Evolutionary conservation across 169 alveolate genomes (phyloP).

Genomic region (Eimeria acervulina): DNA sequence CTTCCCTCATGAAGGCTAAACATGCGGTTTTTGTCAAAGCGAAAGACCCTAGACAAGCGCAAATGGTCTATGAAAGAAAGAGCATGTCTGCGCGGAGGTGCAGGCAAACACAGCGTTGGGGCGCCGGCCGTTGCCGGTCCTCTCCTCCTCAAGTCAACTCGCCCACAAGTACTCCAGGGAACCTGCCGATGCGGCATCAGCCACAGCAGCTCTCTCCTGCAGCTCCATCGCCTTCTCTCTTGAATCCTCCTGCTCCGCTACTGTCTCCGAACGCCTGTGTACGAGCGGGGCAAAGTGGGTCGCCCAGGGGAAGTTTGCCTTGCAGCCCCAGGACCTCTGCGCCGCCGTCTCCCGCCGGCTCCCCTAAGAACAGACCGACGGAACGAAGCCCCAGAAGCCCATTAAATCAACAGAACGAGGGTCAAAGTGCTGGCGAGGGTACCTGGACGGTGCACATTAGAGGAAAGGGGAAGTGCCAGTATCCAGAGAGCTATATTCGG

Average conservation of each 20-base stretch:
- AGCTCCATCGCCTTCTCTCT: not conserved
- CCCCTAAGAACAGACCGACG: not conserved
- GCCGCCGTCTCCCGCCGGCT: not conserved
- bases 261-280: not conserved
- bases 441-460: constrained; percentile 34
- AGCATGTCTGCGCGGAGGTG: not conserved
- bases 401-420: not conserved
- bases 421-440: not conserved
- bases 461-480: constrained; percentile 56
- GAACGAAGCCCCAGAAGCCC: not conserved
- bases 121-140: not conserved
- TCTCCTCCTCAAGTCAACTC: not conserved
- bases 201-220: constrained; percentile 1
- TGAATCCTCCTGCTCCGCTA: not conserved
- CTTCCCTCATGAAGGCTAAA: constrained; percentile 75
- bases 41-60: constrained; percentile 9
- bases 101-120: not conserved
- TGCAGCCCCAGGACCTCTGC: not conserved
- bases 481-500: constrained; percentile 35
- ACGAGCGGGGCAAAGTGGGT: not conserved
- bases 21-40: constrained; percentile 71
- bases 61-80: not conserved
- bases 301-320: not conserved
- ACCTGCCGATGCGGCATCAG: not conserved
- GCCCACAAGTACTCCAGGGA: not conserved